These are phyloP conservation scores for Mesembryanthemum crystallinum DNA, from an alignment of 148 eudicot species.

Conservation along the genomic window DNA sequence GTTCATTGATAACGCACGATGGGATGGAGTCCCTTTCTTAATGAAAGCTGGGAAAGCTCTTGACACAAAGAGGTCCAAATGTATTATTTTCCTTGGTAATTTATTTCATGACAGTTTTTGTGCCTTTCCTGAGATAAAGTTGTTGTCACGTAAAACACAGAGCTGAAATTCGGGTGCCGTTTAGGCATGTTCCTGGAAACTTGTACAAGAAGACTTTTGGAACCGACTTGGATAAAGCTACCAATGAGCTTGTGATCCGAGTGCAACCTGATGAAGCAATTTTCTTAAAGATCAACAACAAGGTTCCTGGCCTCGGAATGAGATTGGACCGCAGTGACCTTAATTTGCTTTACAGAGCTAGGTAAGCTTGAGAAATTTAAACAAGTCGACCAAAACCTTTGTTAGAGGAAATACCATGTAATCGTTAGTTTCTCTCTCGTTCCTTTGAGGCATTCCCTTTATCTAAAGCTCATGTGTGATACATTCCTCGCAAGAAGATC, in stretches of 20 bases:
- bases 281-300: conserved; percentile 74
- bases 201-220: conserved; percentile 58
- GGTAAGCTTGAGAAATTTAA: conserved; percentile 25
- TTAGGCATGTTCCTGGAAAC: conserved; percentile 89
- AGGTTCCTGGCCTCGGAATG: conserved; percentile 93
- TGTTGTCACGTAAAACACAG: conserved; percentile 40
- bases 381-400: neutral
- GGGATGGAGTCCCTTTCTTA: conserved; percentile 97
- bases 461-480: neutral
- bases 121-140: neutral
- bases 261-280: conserved; percentile 88
- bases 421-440: neutral
- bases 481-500: neutral
- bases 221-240: conserved; percentile 57
- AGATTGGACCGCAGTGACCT: conserved; percentile 75
- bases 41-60: conserved; percentile 94
- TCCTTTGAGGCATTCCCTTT: too few relatives aligned
- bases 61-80: conserved; percentile 46
- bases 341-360: conserved; percentile 68
- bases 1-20: conserved; percentile 79
- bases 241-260: conserved; percentile 84
- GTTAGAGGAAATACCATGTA: neutral
- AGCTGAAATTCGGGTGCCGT: conserved; percentile 83
- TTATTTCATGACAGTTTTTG: neutral
- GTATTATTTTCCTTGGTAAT: neutral